These are phyloP conservation scores for Torulaspora franciscae DNA, from an alignment of 805 yeast genomes.

Conservation along the genomic window DNA sequence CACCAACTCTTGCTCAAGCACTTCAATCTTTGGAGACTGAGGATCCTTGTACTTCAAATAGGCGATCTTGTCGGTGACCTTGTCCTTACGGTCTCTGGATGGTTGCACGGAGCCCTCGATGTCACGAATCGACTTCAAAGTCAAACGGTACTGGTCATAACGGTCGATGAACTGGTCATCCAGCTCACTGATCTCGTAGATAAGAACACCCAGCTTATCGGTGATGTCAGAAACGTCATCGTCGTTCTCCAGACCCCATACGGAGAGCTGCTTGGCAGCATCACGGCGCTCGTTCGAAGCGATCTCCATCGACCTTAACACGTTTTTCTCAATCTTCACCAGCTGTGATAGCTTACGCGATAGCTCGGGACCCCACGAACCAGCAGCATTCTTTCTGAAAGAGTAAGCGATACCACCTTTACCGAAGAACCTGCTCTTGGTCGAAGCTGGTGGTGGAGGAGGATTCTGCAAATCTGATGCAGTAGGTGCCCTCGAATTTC, in stretches of 20 bases:
- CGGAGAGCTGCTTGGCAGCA: conserved; percentile 74
- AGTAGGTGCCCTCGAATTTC: conserved; percentile 94
- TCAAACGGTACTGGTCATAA: conserved; percentile 80
- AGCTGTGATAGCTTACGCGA: conserved; percentile 67
- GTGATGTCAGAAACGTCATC: conserved; percentile 84
- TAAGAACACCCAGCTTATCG: conserved; percentile 78
- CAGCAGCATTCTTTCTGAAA: conserved; percentile 70
- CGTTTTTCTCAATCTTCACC: conserved; percentile 78
- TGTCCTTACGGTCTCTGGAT: conserved; percentile 78
- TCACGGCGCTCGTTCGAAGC: conserved; percentile 74
- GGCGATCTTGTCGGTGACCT: conserved; percentile 81
- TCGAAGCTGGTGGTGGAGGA: conserved; percentile 91
- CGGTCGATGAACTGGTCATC: conserved; percentile 84
- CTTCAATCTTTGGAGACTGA: conserved; percentile 69
- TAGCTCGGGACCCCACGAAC: conserved; percentile 74
- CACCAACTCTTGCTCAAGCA: conserved; percentile 82
- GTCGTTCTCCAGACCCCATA: conserved; percentile 86
- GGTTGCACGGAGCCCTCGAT: conserved; percentile 87
- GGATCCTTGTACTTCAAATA: conserved; percentile 82
- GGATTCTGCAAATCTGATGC: conserved; percentile 93
- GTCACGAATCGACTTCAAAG: conserved; percentile 74
- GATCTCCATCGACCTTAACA: conserved; percentile 71
- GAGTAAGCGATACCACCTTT: conserved; percentile 55
- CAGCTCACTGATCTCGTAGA: conserved; percentile 78
- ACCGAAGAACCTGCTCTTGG: conserved; percentile 81